Evolutionary conservation across 148 eudicot genomes (phyloP).

Genomic region (Chenopodium formosanum): DNA sequence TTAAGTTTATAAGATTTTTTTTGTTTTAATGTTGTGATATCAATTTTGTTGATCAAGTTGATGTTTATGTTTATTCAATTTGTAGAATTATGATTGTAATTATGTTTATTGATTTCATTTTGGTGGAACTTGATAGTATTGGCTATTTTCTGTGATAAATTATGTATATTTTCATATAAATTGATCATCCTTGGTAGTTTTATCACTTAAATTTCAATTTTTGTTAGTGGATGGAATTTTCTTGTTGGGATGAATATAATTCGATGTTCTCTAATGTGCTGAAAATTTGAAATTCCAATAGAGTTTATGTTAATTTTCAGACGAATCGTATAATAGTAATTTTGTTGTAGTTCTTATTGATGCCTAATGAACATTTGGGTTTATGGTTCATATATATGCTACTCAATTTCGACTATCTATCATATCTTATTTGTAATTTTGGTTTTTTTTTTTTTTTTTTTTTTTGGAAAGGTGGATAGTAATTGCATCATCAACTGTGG

Average conservation of each 20-base stretch:
- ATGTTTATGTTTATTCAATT: background rate
- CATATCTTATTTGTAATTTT: background rate
- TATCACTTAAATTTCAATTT: no score
- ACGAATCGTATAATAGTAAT: background rate
- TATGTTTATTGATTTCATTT: background rate
- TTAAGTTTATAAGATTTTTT: background rate
- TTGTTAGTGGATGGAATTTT: background rate
- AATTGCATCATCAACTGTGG: conserved; percentile 68
- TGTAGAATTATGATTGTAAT: background rate
- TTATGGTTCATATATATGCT: background rate
- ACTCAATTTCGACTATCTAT: background rate
- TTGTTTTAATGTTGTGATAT: no score
- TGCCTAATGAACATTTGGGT: background rate
- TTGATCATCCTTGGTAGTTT: background rate
- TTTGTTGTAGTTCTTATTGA: background rate
- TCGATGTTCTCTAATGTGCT: background rate
- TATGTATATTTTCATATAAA: background rate
- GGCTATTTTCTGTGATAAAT: background rate
- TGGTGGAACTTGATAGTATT: background rate
- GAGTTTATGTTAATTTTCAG: background rate
- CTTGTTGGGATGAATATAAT: background rate
- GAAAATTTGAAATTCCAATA: no score
- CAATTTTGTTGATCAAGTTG: background rate
- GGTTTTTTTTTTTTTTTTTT: background rate
- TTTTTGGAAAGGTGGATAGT: conserved; percentile 58